Percentiles rank a stretch among this genome's conserved stretches.
phyloP scores from a whole-genome alignment of 257 asterid genomes.

The Solanum megistacrolobum region DNA sequence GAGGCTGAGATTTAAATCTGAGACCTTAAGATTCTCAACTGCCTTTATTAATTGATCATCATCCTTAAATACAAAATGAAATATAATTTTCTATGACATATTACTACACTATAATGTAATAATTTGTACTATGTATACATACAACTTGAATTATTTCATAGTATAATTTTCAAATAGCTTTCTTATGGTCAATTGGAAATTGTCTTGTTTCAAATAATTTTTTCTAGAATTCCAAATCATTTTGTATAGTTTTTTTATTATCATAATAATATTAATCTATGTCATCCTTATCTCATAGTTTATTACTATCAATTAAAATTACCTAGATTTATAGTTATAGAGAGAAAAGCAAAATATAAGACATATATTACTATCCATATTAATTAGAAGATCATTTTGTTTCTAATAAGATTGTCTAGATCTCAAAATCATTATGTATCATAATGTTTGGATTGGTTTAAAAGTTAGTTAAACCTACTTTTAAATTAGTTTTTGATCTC shows the following conservation, averaged over 20 bases:
- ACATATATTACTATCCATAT: neutral
- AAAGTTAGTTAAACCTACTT: too few species aligned
- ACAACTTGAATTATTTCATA: neutral
- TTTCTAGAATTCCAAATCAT: neutral
- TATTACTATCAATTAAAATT: neutral
- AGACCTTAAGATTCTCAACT: neutral
- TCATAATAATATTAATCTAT: too few species aligned
- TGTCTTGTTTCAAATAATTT: too few species aligned
- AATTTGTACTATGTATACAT: neutral
- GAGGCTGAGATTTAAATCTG: neutral
- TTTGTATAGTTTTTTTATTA: neutral
- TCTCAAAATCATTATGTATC: neutral
- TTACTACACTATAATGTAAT: neutral
- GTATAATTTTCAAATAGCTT: too few species aligned
- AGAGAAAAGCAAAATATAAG: neutral
- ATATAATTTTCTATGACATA: neutral
- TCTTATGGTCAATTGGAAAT: neutral
- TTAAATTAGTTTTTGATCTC: too few species aligned
- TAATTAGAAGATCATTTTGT: too few species aligned
- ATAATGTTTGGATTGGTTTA: too few species aligned
- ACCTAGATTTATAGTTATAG: neutral
- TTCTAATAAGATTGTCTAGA: neutral
- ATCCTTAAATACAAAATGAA: neutral
- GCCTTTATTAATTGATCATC: neutral
- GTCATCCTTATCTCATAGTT: neutral